These are phyloP conservation scores for Coemansia biformis DNA, from an alignment of 192 early-diverging fungal species.

Conservation along the genomic window DNA sequence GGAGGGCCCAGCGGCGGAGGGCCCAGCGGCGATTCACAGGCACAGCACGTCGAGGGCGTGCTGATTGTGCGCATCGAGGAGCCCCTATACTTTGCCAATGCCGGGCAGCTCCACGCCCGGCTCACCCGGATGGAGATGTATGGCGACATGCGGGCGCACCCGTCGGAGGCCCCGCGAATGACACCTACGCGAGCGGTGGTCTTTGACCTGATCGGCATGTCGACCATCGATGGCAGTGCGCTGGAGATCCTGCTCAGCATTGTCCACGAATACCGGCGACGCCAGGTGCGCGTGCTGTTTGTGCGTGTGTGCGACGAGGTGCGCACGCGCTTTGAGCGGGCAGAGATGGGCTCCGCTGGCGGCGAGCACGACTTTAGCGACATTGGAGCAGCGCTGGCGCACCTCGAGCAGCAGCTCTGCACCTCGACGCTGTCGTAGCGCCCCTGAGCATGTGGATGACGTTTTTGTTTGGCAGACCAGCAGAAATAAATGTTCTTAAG, in stretches of 20 bases:
- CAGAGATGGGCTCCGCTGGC: constrained; percentile 64
- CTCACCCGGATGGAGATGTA: constrained; percentile 88
- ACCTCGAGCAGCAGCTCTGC: constrained; percentile 44
- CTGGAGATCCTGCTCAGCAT: constrained; percentile 85
- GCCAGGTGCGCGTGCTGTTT: constrained; percentile 85
- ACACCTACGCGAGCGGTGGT: constrained; percentile 71
- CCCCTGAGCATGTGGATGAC: too few species aligned
- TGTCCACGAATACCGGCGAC: constrained; percentile 75
- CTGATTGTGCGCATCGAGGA: constrained; percentile 90
- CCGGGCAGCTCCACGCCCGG: constrained; percentile 91
- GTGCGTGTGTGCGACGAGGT: constrained; percentile 76
- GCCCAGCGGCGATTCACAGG: constrained; percentile 30
- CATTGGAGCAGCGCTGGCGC: constrained; percentile 58
- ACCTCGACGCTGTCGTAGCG: constrained; percentile 1
- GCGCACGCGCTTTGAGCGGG: constrained; percentile 63
- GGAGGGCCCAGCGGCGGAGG: too few species aligned
- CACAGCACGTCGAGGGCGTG: constrained; percentile 76
- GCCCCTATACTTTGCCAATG: constrained; percentile 95
- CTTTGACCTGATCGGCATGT: constrained; percentile 90
- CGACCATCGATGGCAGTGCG: constrained; percentile 87
- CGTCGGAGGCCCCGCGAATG: constrained; percentile 82
- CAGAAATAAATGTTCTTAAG: too few species aligned
- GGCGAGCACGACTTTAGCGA: constrained; percentile 64
- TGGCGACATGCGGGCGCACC: constrained; percentile 92
- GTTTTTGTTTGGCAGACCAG: background rate